phyloP scores from a whole-genome alignment of 108 stramenopile genomes.

The Skeletonema tropicum region DNA sequence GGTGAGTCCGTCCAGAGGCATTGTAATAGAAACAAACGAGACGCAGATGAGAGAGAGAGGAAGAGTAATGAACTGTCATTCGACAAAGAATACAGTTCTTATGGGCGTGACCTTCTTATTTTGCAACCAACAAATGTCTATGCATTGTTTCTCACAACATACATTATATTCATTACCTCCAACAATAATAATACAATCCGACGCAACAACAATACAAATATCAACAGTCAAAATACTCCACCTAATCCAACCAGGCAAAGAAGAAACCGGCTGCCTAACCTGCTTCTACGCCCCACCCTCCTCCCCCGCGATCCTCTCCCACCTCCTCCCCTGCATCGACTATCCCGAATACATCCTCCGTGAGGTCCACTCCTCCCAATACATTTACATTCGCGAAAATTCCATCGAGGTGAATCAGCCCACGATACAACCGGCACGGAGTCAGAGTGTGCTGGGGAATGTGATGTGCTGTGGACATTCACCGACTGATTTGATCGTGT shows the following conservation, averaged over 20 bases:
- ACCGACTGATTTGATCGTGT: conserved; percentile 40
- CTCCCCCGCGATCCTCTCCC: conserved; percentile 47
- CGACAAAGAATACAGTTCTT: neutral
- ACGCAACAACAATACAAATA: neutral
- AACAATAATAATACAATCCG: neutral
- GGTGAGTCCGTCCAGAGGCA: conserved; percentile 25
- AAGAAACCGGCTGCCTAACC: conserved; percentile 55
- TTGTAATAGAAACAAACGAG: no score
- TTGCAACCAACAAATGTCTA: no score
- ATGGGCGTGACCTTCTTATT: neutral
- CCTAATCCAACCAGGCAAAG: conserved; percentile 50
- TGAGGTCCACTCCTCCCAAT: conserved; percentile 53
- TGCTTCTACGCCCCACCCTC: conserved; percentile 41
- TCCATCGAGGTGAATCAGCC: conserved; percentile 68
- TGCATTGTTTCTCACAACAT: no score
- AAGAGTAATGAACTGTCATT: neutral
- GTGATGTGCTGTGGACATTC: conserved; percentile 53
- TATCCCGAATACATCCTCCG: conserved; percentile 60
- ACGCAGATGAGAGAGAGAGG: neutral
- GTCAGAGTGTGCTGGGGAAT: conserved; percentile 15
- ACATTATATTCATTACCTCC: neutral
- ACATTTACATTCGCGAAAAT: conserved; percentile 65
- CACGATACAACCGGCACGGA: conserved; percentile 33
- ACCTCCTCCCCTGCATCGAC: conserved; percentile 54
- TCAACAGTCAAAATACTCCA: conserved; percentile 48